These are phyloP conservation scores for Hippophae gyantsensis DNA, from an alignment of 306 rosid genomes.

Conservation along the genomic window DNA sequence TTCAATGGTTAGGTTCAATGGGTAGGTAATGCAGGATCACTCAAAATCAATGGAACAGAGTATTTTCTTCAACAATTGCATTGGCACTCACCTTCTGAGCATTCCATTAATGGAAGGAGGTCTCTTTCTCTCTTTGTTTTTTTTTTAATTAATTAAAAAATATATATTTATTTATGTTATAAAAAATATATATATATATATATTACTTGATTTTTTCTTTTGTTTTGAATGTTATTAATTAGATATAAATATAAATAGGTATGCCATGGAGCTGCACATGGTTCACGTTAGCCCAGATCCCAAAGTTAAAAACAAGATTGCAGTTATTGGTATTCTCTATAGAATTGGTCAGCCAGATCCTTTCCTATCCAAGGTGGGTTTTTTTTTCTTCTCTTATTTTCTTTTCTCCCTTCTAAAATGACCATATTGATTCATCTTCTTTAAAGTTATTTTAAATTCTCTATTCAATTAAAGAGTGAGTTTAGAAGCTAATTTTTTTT, in stretches of 20 bases:
- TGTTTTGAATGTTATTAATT: too few species aligned
- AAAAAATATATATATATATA: too few species aligned
- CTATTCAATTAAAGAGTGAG: too few species aligned
- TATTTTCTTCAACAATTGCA: constrained; percentile 52
- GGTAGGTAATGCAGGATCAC: constrained; percentile 46
- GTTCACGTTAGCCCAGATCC: constrained; percentile 4
- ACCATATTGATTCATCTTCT: too few species aligned
- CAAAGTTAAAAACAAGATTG: background rate
- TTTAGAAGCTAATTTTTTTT: too few species aligned
- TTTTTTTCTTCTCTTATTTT: too few species aligned
- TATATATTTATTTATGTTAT: too few species aligned
- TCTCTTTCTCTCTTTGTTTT: background rate
- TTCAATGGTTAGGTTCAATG: constrained; percentile 26
- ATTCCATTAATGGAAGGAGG: constrained; percentile 59
- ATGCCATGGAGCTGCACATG: constrained; percentile 26
- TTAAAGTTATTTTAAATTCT: too few species aligned
- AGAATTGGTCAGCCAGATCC: background rate
- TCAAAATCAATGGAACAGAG: constrained; percentile 40
- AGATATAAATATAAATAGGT: constrained; percentile 1
- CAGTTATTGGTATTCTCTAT: background rate
- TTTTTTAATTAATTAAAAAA: too few species aligned
- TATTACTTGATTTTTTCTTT: too few species aligned
- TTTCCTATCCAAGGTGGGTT: background rate
- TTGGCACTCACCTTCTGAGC: constrained; percentile 85
- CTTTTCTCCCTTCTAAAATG: too few species aligned